Conservation (phyloP, 495 filamentous ascomycete species). For the Daldinia loculata region DNA sequence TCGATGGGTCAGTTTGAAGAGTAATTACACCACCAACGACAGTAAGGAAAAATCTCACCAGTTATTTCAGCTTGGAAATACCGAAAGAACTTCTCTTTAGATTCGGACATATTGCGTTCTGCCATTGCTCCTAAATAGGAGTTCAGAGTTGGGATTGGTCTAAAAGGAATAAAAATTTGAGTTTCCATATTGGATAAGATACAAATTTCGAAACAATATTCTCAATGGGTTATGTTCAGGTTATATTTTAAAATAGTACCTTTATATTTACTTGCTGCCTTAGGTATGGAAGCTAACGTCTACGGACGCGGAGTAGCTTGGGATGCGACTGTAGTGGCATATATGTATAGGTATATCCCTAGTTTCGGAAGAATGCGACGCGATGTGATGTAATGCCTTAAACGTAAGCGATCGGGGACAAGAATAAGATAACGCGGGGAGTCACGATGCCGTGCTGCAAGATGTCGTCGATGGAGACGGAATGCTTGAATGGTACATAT, state of each 20-base stretch:
- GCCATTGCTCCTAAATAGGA: constrained; percentile 2
- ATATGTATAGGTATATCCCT: constrained; percentile 28
- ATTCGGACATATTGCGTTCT: constrained; percentile 45
- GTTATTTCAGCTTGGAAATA: constrained; percentile 79
- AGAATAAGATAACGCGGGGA: constrained; percentile 3
- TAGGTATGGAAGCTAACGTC: constrained; percentile 12
- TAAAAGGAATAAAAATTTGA: constrained; percentile 45
- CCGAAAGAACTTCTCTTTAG: constrained; percentile 80
- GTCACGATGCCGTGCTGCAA: constrained; percentile 20
- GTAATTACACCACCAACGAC: not conserved
- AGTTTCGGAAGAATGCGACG: not conserved
- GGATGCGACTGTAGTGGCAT: not conserved
- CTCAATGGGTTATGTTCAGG: not conserved
- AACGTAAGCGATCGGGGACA: not conserved
- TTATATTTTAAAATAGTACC: constrained; percentile 19
- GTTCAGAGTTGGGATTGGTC: constrained; percentile 7
- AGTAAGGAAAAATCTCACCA: constrained; percentile 56
- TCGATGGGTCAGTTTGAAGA: constrained; percentile 1
- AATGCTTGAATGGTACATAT: not conserved
- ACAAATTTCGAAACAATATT: not conserved
- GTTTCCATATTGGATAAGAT: constrained; percentile 29
- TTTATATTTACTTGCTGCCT: constrained; percentile 28
- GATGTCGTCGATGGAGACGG: constrained; percentile 31
- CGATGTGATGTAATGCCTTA: constrained; percentile 5
- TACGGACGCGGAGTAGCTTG: not conserved